Evolutionary conservation across 75 land plant species (phyloP), one percentile per base, ranked within the genome.

Genomic region (Cunninghamia lanceolata): DNA sequence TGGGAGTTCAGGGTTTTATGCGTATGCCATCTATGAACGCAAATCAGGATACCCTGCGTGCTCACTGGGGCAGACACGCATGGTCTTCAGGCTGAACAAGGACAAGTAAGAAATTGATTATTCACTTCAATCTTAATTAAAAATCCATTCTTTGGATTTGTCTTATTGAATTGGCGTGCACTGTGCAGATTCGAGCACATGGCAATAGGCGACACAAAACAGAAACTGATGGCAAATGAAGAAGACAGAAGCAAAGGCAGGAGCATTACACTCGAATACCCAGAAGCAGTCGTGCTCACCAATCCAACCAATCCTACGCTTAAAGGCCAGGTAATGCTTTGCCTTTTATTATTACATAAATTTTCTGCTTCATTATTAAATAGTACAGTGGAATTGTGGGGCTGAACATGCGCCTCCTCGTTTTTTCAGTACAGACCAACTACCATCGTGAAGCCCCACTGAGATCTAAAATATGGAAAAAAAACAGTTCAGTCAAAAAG

Each of bases 231-330:
- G 98, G 95, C 96, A 1, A 50, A 86, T 32, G 90, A 94, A 0
- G 93, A 91, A 7, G 98, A 96, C 46, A 91, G 96, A 36, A 43
- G 84, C 70, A 92, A 93, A 14, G 82, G 14, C 3, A 82, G 93
- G 59, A 87, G 93, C 36, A 88, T 89, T 50, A 83, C 80, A 43
- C 90, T 96, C 36, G 96, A 92, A 0, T 95, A 94, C 74, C 95
- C 95, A 32, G 98, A 96, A 89, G 98, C 96, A 34, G 96, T 93
- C 19, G 83, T 89, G 7, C 91, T 96, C 9, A 87, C 85, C 9
- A 87, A 93, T 87, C 98, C 96, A 32, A 54, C 87, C 13, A 85
- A 96, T 21, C 91, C 93, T 36, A 85, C 82, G 5, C 89, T 96
- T 14, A 87, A 86, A 86, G 96, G 98, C 74, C 96, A 96, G 93